Evolutionary conservation across 2,329 filamentous ascomycete genomes (phyloP), one percentile per base, ranked within the genome.

Genomic region (Ilyonectria robusta): DNA sequence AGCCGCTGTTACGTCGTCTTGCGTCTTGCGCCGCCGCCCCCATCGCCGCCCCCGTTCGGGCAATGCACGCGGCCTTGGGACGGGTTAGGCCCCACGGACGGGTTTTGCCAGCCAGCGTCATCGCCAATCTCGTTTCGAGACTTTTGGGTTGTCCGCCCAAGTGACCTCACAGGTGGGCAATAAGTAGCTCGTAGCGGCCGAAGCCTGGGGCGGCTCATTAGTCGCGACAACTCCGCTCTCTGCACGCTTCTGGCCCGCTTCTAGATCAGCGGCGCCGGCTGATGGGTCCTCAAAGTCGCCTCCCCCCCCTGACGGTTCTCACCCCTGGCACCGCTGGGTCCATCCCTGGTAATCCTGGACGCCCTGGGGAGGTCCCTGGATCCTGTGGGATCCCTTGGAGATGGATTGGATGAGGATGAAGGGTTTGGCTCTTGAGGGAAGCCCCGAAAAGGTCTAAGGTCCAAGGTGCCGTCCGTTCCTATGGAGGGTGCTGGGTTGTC

Each of bases 221-320:
- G 71, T 74, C 73, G 73, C 59, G 61, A 65, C 37, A 33, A 62
- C 73, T 73, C 69, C 67, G 69, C 70, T 64, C 67, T 72, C 72
- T 74, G 70, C 71, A 73, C 69, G 67, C 74, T 76, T 76, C 75
- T 76, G 75, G 75, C 62, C 66, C 69, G 74, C 73, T 76, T 76
- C 75, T 76, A 76, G 75, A 76, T 76, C 74, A 75, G 74, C 72
- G 65, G 69, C 69, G 70, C 57, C 70, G 73, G 69, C 67, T 70
- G 69, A 72, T 73, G 72, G 74, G 66, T 69, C 70, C 29, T 64
- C 23, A 29, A 26, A 19, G 57, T 61, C 42, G 56, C 58, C 50
- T 61, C 42, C 46, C 19, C n/a, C 57, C 57, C 64, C 50, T 58
- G 63, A 29, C 40, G 40, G 62, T 55, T 59, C 62, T 60, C 62